Conservation (phyloP, 148 eudicot genomes). For the Tetragonia tetragonoides region DNA sequence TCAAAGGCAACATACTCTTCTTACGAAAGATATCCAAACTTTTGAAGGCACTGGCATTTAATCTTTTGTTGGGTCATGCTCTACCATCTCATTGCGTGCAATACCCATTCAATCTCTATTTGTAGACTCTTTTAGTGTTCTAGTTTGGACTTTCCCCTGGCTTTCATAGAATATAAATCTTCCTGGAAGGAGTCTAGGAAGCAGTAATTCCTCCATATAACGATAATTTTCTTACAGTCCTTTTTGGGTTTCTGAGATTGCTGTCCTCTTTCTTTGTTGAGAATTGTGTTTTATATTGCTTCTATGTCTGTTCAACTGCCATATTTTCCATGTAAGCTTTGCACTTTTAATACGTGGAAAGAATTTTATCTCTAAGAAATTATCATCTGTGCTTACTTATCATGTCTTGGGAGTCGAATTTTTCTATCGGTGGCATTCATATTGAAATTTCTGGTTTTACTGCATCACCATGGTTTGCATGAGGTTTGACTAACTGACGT, state of each 20-base stretch:
- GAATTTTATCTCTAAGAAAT: neutral
- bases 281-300: neutral
- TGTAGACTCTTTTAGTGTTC: neutral
- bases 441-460: neutral
- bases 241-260: neutral
- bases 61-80: no score
- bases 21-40: no score
- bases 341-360: neutral
- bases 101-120: neutral
- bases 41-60: no score
- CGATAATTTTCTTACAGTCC: neutral
- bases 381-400: neutral
- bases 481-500: constrained; percentile 18
- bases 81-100: neutral
- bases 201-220: neutral
- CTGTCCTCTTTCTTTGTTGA: neutral
- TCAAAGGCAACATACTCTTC: no score
- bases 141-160: neutral
- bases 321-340: neutral
- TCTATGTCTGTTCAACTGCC: neutral
- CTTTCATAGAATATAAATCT: neutral
- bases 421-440: neutral
- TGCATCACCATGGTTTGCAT: constrained; percentile 5
- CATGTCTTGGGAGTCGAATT: neutral
- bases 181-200: neutral